Base-by-base conservation (phyloP, 225 moss, liverwort and hornwort species). In the Physcomitrellopsis africana region DNA sequence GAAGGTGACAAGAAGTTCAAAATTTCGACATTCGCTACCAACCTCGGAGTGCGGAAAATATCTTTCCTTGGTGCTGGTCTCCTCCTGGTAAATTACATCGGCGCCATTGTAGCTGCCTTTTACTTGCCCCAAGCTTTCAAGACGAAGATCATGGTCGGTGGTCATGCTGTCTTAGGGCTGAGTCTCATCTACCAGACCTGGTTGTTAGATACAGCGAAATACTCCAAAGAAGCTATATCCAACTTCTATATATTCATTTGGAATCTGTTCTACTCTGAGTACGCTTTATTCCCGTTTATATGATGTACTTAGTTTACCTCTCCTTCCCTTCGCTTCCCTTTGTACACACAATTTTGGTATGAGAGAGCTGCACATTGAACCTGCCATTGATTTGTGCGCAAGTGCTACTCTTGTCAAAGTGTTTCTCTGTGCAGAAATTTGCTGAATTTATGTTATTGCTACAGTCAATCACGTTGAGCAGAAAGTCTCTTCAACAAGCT, bases 181-280 rank as follows among this genome's bases (percentile, higher is more conserved):
- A 80, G 70, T 47, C 70, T 91, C 7, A 65, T 86, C 16, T 88
- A 91, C 53, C 88, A 91, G 76, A 91, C 88, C 6, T 84, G 84
- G 82, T 42, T 88, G 76, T 63, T 91, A 66, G 88, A 91, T 63
- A 78, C 88, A 2, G 78, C 84, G 5, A 81, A 80, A 51, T 91
- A 91, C 57, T 84, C 91, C 0, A 83, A 81, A 22, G 86, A 84
- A 54, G 86, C 82, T 63, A 91, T 88, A 47, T 82, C 88, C 72
- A 72, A 61, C 42, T 91, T 86, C 53, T 91, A 91, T 51, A 75
- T 88, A 58, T 91, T 91, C 60, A 83, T 91, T 60, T 91, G 91
- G 91, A 86, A 91, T 65, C 77, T 91, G 1, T 91, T 91, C 65
- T 91, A 91, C 73, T 66, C 82, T 1, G 86, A 91, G 29, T 87